Base-by-base conservation (phyloP, 345 rosid species). In the Citrus cavaleriei region DNA sequence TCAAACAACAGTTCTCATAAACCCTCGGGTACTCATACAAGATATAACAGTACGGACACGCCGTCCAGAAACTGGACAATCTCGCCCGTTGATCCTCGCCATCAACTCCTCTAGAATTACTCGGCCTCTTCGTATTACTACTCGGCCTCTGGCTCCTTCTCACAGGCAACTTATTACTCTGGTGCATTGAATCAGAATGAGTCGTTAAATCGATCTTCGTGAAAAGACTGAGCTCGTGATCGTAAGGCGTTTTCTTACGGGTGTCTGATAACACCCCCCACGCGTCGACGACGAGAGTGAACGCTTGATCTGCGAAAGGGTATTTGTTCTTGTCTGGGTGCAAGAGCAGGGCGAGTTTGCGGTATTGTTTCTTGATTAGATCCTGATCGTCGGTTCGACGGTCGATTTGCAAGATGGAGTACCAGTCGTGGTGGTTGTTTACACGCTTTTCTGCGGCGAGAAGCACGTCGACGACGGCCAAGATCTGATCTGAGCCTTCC, bases 401-500 rank as follows among this genome's bases (percentile, higher is more conserved):
- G 22, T 84, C 93, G 79, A 92, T 65, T 84, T 92, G 98, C 57
- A 96, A 88, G 87, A 96, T 86, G 67, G 89, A 75, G 88, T 93
- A 94, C 98, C 98, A 96, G 69, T 94, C 93, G 30, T 75, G 91
- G 30, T 91, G 88, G 76, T 85, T 88, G 79, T 85, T 85, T 59
- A 93, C 75, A 68, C 91, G 92, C 65, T 90, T 90, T 63, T 94
- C 93, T 9, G 91, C 65, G 22, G 93, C 75, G 54, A 91, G 84
- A 2, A 96, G 84, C 2, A 96, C 99, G 64, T 94, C 98, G n/a
- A 83, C 88, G 27, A 93, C 85, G 24, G 99, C 98, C 68, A 96
- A 72, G 82, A 96, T 91, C 90, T 96, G 97, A 61, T 94, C 97
- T 2, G 97, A 81, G 72, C 98, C 98, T 28, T 96, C 99, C 25